phyloP scores from a whole-genome alignment of 148 eudicot species.

The Camellia japonica region DNA sequence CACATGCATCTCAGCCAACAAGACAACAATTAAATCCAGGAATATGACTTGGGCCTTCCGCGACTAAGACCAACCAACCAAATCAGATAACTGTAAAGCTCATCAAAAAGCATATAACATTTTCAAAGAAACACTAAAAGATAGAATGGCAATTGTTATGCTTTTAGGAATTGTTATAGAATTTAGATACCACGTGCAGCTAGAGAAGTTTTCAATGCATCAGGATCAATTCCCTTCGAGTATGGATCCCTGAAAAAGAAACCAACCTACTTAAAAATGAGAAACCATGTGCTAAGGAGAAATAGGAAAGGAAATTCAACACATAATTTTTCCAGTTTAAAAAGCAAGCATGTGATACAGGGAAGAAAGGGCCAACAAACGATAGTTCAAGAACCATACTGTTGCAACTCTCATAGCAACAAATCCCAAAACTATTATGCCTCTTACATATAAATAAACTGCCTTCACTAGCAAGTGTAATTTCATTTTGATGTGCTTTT shows the following conservation, averaged over 20 bases:
- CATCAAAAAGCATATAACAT: neutral
- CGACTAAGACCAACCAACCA: neutral
- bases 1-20: neutral
- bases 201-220: constrained; percentile 24
- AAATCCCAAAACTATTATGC: neutral
- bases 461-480: neutral
- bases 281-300: neutral
- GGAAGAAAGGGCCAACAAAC: neutral
- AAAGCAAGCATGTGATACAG: neutral
- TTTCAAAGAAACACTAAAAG: neutral
- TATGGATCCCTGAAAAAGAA: constrained; percentile 69
- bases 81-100: neutral
- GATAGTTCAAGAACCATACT: neutral
- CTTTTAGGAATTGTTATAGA: neutral
- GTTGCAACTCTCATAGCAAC: neutral
- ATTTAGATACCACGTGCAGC: constrained; percentile 17
- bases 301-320: neutral
- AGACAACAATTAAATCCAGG: neutral
- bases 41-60: neutral
- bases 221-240: constrained; percentile 34
- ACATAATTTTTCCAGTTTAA: neutral
- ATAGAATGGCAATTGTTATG: neutral
- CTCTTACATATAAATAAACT: neutral
- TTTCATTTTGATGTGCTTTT: neutral
- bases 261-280: neutral